Base-by-base conservation (phyloP, 208 protist genomes). In the Lotmaria passim region DNA sequence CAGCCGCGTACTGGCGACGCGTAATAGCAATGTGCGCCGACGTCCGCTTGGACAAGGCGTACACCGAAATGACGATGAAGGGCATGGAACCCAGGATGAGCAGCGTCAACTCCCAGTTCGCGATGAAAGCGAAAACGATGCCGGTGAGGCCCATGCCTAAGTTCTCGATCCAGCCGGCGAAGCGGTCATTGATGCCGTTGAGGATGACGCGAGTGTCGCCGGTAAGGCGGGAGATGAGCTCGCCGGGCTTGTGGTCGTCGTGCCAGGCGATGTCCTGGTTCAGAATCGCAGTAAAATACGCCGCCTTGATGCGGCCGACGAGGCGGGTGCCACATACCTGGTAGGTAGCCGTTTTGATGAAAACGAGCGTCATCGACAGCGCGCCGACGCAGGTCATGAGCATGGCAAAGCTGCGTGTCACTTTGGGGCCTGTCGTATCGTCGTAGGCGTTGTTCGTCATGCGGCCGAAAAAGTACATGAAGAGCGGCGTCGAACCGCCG, bases 121-220 rank as follows among this genome's bases (percentile, higher is more conserved):
- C 62, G 28, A 88, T 73, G 58, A 94, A 90, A 12, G 82, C 86
- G 61, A 97, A 90, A 33, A 86, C 59, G 78, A 93, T 87, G 24
- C 91, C 93, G 47, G 90, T 65, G n/a, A 97, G 7, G 33, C 91
- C 89, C 66, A 87, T 91, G 48, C 78, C 73, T 3, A 85, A 19
- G 69, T 91, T 85, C 63, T 83, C 65, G 44, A 96, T 76, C 53
- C 85, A 84, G 38, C 82, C 73, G 10, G 85, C 79, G 46, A 95
- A 73, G 64, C 92, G 93, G 61, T 96, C 91, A 75, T 92, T 93
- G 53, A 96, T 91, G 51, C 87, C 93, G 66, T 93, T 93, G 62
- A 94, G 86, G 12, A 95, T 72, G 28, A 96, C 79, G 31, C 78
- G 73, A 6, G 79, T 91, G 65, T 93, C 90, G 10, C 85, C 85